These are phyloP conservation scores for Ustilago xerochloae DNA, from an alignment of 1,284 basidiomycete species.

Conservation along the genomic window DNA sequence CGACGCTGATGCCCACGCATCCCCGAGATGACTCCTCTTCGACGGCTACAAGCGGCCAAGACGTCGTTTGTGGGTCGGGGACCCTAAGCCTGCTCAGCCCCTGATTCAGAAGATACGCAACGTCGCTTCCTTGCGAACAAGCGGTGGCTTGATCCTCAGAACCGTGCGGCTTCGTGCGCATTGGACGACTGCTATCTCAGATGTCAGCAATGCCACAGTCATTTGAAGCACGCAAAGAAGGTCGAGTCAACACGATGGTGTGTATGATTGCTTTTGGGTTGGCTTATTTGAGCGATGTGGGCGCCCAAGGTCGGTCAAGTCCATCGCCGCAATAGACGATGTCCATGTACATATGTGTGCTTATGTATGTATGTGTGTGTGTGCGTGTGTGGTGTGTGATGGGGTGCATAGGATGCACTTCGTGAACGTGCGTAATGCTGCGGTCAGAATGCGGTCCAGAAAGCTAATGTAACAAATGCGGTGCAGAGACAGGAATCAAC, in stretches of 20 bases:
- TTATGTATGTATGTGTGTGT: neutral
- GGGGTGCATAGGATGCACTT: slow-evolving; percentile 27
- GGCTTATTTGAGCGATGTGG: slow-evolving; percentile 12
- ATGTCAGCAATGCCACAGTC: neutral
- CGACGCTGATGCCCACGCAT: too few relatives aligned
- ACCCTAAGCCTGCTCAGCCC: too few relatives aligned
- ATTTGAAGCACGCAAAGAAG: neutral
- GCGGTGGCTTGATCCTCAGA: too few relatives aligned
- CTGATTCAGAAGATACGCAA: too few relatives aligned
- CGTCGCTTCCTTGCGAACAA: too few relatives aligned
- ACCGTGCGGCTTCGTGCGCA: too few relatives aligned
- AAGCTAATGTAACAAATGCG: slow-evolving; percentile 48
- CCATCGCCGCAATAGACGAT: slow-evolving; percentile 6
- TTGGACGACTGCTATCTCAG: too few relatives aligned
- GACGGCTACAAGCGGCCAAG: too few relatives aligned
- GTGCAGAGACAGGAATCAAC: slow-evolving; percentile 6
- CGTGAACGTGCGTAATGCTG: slow-evolving; percentile 3
- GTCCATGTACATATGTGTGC: neutral
- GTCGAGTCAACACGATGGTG: slow-evolving; percentile 32
- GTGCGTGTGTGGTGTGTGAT: slow-evolving; percentile 17
- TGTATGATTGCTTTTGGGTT: slow-evolving; percentile 46
- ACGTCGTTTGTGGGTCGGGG: too few relatives aligned
- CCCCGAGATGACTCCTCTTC: too few relatives aligned
- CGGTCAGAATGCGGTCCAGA: slow-evolving; percentile 24
- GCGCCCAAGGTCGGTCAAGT: slow-evolving; percentile 2